Evolutionary conservation across 192 early-diverging fungal genomes (phyloP).

Genomic region (Spizellomyces punctatus): DNA sequence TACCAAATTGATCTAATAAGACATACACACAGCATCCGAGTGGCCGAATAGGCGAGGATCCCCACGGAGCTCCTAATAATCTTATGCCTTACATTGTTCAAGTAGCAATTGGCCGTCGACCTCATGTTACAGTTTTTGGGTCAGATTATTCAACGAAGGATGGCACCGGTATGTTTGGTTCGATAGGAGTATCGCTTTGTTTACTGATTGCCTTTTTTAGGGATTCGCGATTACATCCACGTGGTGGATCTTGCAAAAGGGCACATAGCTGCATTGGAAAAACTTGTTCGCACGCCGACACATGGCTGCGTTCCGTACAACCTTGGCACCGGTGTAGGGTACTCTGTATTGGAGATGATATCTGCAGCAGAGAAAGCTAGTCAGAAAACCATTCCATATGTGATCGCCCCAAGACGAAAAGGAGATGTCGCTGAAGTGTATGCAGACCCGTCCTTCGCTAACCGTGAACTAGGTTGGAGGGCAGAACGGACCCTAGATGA

Average conservation of each 20-base stretch:
- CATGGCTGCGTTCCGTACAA: constrained; percentile 64
- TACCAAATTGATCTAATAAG: no score
- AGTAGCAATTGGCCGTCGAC: constrained; percentile 73
- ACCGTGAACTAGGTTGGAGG: constrained; percentile 63
- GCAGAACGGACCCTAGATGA: constrained; percentile 58
- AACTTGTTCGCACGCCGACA: constrained; percentile 1
- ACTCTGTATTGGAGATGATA: constrained; percentile 83
- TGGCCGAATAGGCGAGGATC: constrained; percentile 85
- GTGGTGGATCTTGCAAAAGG: constrained; percentile 86
- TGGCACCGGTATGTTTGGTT: constrained; percentile 55
- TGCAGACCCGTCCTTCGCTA: constrained; percentile 71
- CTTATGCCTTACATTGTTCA: constrained; percentile 83
- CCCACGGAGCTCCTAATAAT: constrained; percentile 79
- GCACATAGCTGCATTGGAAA: constrained; percentile 74
- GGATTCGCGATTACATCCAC: constrained; percentile 88
- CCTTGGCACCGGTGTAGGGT: constrained; percentile 79
- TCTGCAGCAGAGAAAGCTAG: constrained; percentile 69
- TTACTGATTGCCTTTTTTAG: no score
- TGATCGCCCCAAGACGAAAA: constrained; percentile 62
- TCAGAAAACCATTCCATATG: constrained; percentile 62
- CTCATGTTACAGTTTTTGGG: constrained; percentile 75
- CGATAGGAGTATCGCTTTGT: no score
- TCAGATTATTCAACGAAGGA: constrained; percentile 84
- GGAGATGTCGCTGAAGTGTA: constrained; percentile 85
- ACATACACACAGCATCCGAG: constrained; percentile 53